Conservation (phyloP, 1,139 yeast species). For the Debaryomyces udenii region DNA sequence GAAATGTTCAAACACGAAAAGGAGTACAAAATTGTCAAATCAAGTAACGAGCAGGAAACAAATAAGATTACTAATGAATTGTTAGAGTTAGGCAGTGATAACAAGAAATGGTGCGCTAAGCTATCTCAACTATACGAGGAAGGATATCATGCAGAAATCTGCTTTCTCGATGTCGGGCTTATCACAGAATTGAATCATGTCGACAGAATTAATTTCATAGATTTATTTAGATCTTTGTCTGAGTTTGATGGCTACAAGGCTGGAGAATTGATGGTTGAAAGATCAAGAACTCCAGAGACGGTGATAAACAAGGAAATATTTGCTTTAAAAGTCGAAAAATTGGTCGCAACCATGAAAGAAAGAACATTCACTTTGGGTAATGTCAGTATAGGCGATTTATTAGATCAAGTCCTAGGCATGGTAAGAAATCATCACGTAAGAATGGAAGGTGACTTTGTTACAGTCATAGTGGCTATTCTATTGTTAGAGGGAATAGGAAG, state of each 20-base stretch:
- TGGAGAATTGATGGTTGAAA: constrained; percentile 92
- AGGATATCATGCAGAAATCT: constrained; percentile 82
- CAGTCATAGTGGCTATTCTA: constrained; percentile 88
- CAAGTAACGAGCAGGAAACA: constrained; percentile 50
- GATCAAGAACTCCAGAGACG: constrained; percentile 93
- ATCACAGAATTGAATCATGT: constrained; percentile 82
- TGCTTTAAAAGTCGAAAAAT: constrained; percentile 81
- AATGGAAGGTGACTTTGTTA: constrained; percentile 96
- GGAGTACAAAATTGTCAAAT: constrained; percentile 50
- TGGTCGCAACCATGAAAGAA: constrained; percentile 79
- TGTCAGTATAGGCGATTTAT: constrained; percentile 86
- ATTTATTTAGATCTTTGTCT: constrained; percentile 83
- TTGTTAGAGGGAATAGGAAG: constrained; percentile 93
- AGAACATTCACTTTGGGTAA: constrained; percentile 92
- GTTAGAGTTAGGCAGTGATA: constrained; percentile 36
- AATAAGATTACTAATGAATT: constrained; percentile 52
- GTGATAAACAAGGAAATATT: constrained; percentile 83
- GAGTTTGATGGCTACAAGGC: constrained; percentile 93
- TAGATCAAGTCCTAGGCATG: constrained; percentile 86
- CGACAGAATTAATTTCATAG: constrained; percentile 85
- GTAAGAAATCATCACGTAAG: constrained; percentile 93
- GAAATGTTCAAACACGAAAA: constrained; percentile 47
- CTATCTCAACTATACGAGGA: constrained; percentile 54
- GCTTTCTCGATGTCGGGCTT: constrained; percentile 90
- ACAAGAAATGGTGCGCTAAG: constrained; percentile 53